These are phyloP conservation scores for Actinomucor elegans DNA, from an alignment of 371 early-diverging fungal species.

Conservation along the genomic window DNA sequence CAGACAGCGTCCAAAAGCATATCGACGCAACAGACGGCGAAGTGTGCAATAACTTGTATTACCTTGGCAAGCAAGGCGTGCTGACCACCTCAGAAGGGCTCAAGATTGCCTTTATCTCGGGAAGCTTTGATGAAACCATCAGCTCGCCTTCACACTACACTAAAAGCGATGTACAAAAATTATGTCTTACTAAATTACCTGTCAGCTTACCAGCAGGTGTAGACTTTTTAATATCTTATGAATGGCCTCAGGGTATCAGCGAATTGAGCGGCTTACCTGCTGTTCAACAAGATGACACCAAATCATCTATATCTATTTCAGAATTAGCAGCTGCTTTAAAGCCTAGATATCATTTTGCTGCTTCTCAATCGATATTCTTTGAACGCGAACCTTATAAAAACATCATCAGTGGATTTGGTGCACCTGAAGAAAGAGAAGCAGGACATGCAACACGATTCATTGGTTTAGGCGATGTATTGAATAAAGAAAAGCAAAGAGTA, in stretches of 20 bases:
- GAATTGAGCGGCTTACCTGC: conserved; percentile 25
- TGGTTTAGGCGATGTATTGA: conserved; percentile 74
- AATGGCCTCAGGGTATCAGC: conserved; percentile 73
- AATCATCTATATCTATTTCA: conserved; percentile 36
- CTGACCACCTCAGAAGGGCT: conserved; percentile 73
- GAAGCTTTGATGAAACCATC: conserved; percentile 36
- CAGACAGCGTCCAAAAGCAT: conserved; percentile 52
- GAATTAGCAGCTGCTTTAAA: conserved; percentile 53
- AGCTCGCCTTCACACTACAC: conserved; percentile 5
- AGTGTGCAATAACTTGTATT: conserved; percentile 72
- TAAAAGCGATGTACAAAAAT: conserved; percentile 18
- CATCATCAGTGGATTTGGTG: conserved; percentile 35
- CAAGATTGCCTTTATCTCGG: conserved; percentile 75
- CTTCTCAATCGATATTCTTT: conserved; percentile 64
- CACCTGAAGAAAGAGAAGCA: conserved; percentile 40
- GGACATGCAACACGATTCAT: conserved; percentile 81
- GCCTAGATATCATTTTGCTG: conserved; percentile 90
- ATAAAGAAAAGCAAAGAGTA: conserved; percentile 59
- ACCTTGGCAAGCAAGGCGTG: conserved; percentile 70
- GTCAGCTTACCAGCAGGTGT: conserved; percentile 53
- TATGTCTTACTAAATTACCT: conserved; percentile 25
- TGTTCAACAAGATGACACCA: conserved; percentile 3
- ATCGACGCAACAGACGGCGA: conserved; percentile 68
- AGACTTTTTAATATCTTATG: conserved; percentile 80
- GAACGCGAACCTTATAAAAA: conserved; percentile 87